phyloP scores from a whole-genome alignment of 2,329 filamentous ascomycete genomes.

The Claviceps arundinis region DNA sequence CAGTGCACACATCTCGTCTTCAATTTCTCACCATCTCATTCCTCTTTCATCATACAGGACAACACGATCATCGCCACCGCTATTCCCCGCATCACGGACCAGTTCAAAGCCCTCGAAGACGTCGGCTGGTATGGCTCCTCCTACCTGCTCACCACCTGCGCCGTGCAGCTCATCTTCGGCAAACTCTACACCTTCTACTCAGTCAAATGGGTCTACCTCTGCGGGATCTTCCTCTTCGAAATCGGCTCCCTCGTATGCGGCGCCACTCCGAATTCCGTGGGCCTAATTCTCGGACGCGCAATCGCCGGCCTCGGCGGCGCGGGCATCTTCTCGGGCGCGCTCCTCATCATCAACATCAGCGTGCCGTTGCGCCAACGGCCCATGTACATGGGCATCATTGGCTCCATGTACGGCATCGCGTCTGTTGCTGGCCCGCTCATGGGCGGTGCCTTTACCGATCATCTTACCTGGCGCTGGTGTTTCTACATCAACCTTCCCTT shows the following conservation, averaged over 20 bases:
- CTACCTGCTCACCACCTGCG: slow-evolving; percentile 26
- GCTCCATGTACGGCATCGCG: slow-evolving; percentile 33
- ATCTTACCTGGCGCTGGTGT: slow-evolving; percentile 26
- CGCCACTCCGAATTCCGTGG: slow-evolving; percentile 16
- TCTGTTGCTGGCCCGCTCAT: slow-evolving; percentile 21
- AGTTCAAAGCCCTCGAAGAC: slow-evolving; percentile 6
- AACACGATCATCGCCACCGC: slow-evolving; percentile 25
- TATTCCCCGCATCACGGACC: slow-evolving; percentile 17
- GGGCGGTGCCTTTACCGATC: slow-evolving; percentile 22
- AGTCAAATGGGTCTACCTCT: slow-evolving; percentile 16
- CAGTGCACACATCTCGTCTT: no score
- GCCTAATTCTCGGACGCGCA: slow-evolving; percentile 23
- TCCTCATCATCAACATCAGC: slow-evolving; percentile 27
- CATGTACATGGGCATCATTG: slow-evolving; percentile 22
- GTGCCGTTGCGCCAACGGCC: slow-evolving; percentile 21
- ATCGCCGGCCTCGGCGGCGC: slow-evolving; percentile 28
- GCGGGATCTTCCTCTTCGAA: slow-evolving; percentile 14
- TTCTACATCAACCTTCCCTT: slow-evolving; percentile 28
- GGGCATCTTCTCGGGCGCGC: slow-evolving; percentile 31
- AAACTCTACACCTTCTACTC: slow-evolving; percentile 30
- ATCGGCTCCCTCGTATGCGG: slow-evolving; percentile 20
- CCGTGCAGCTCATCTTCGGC: slow-evolving; percentile 23
- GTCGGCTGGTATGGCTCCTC: slow-evolving; percentile 7
- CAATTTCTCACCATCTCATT: no score
- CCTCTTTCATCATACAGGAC: slow-evolving; percentile 12